phyloP scores from a whole-genome alignment of 2,329 filamentous ascomycete species.

The Myrmaecium sp. region DNA sequence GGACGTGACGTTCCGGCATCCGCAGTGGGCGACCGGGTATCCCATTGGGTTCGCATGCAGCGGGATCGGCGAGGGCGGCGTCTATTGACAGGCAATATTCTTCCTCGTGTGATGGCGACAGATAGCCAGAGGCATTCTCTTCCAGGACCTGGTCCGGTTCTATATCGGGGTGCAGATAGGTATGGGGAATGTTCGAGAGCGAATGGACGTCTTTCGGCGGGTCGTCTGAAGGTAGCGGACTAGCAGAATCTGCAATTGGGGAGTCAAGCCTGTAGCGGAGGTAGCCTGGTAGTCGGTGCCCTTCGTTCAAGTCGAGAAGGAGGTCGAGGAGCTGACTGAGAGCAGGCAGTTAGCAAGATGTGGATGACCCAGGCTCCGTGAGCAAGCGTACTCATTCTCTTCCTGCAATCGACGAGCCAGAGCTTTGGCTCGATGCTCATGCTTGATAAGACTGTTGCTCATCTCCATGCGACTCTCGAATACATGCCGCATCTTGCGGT shows the following conservation, averaged over 20 bases:
- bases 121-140: constrained; percentile 45
- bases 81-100: constrained; percentile 56
- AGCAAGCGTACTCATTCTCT: constrained; percentile 69
- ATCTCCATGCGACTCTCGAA: constrained; percentile 67
- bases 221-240: constrained; percentile 7
- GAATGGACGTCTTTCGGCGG: constrained; percentile 8
- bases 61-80: constrained; percentile 28
- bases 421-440: constrained; percentile 64
- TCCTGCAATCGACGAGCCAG: constrained; percentile 71
- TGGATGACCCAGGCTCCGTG: constrained; percentile 4
- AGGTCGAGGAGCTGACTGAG: constrained; percentile 72
- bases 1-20: constrained; percentile 20
- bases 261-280: constrained; percentile 54
- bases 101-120: constrained; percentile 54
- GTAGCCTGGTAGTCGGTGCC: constrained; percentile 55
- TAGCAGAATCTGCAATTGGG: constrained; percentile 20
- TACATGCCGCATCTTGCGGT: constrained; percentile 68
- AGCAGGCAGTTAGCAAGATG: constrained; percentile 6
- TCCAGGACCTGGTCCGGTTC: constrained; percentile 23
- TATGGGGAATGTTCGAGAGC: constrained; percentile 11
- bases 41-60: constrained; percentile 34
- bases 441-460: constrained; percentile 65
- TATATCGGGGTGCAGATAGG: constrained; percentile 12
- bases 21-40: constrained; percentile 22
- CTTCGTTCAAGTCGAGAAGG: constrained; percentile 77